Base-by-base conservation (phyloP, 805 yeast species). In the Clavispora fructus region DNA sequence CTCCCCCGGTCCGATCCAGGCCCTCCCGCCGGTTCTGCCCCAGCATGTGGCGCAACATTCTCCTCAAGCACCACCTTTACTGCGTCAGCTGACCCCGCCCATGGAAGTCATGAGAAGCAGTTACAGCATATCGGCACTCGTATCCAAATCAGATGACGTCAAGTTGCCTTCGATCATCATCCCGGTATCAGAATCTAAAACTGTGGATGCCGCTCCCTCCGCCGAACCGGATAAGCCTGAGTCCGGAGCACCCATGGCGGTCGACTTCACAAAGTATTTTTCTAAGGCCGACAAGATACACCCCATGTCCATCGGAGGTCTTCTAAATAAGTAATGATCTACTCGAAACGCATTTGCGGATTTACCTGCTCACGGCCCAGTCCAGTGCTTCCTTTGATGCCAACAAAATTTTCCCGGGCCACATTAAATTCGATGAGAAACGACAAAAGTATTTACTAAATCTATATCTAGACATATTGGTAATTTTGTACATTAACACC, bases 301-400 rank as follows among this genome's bases (percentile, higher is more conserved):
- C 6, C 55, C 60, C 11, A 61, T 67, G 58, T 70, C 76, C 12
- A 69, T 71, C 32, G 71, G 71, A 6, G 74, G 74, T 6, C 50
- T 71, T 35, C 62, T 71, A 37, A 71, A 71, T 48, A 66, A 60
- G 19, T 49, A 45, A 37, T 35, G 35, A 26, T 38, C 43, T 40
- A 28, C 40, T 27, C 42, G 35, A 33, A 9, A 16, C 16, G 37
- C 37, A 33, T 33, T 33, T 16, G 25, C 11, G n/a, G 35, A 32
- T 7, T 10, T 2, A 6, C 19, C 23, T 11, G 25, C 3, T 33
- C 25, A 4, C 37, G 11, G 37, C 37, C 37, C 25, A 6, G 9
- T 26, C 6, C 28, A 8, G 29, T 27, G 32, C 14, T 29, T 29
- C 14, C 14, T 29, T 12, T 13, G 32, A 29, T 6, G 32, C 29